phyloP scores from a whole-genome alignment of 768 basidiomycete genomes.

The Mycena albidolilacea region DNA sequence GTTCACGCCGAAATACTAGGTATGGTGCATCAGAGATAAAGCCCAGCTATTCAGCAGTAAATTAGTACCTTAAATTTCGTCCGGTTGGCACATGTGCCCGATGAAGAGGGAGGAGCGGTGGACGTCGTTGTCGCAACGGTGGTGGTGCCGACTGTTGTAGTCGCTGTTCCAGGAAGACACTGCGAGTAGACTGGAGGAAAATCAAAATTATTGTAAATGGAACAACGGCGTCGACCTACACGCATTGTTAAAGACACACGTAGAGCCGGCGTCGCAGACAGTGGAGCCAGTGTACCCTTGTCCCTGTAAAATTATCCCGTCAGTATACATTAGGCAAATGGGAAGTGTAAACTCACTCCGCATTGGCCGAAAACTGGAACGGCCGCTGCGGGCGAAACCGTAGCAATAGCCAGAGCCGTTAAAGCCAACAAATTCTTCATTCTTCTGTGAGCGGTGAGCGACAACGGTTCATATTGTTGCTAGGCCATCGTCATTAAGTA shows the following conservation, averaged over 20 bases:
- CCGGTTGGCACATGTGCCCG: slow-evolving; percentile 45
- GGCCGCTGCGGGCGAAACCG: slow-evolving; percentile 46
- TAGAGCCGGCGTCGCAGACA: slow-evolving; percentile 59
- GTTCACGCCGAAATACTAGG: slow-evolving; percentile 71
- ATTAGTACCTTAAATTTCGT: slow-evolving; percentile 64
- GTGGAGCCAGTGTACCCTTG: slow-evolving; percentile 60
- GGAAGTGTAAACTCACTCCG: slow-evolving; percentile 53
- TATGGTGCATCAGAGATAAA: neutral
- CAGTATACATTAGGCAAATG: slow-evolving; percentile 10
- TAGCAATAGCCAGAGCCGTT: slow-evolving; percentile 48
- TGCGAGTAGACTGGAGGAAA: slow-evolving; percentile 60
- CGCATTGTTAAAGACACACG: slow-evolving; percentile 58
- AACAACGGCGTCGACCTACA: slow-evolving; percentile 50
- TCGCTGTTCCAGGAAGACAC: slow-evolving; percentile 50
- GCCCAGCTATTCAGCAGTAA: no score
- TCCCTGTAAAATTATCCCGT: slow-evolving; percentile 48
- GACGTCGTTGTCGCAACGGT: slow-evolving; percentile 44
- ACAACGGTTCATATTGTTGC: neutral
- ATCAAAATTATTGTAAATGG: neutral
- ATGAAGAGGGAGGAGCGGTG: slow-evolving; percentile 45
- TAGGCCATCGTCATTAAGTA: slow-evolving; percentile 27
- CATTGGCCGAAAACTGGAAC: slow-evolving; percentile 68
- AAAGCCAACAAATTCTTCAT: slow-evolving; percentile 46
- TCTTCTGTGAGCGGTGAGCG: neutral
- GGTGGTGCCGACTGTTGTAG: slow-evolving; percentile 47